Evolutionary conservation across 2,329 filamentous ascomycete species (phyloP), one percentile per base, ranked within the genome.

Genomic region (Fusarium paranaense): DNA sequence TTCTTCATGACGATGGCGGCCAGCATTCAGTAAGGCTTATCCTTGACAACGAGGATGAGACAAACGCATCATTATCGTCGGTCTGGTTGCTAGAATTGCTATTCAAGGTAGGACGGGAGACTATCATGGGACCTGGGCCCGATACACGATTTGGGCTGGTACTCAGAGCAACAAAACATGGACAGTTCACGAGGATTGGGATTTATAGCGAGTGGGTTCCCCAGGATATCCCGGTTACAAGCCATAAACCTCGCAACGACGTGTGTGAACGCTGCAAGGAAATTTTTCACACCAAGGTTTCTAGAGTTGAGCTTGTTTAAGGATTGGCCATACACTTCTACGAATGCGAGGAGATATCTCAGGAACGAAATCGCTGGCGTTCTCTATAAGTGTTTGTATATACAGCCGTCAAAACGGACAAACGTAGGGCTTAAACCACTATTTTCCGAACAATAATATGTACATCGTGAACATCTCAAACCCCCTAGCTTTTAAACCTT

Each of bases 361-460:
- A 14, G 2, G 27, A 54, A 27, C 47, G 18, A 54, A 54, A 20
- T 54, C 47, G 47, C 25, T 52, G 16, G 47, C 47, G 47, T 13
- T 52, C 45, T 30, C 22, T 47, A 47, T 52, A n/a, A 33, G 14
- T 54, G 47, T 54, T 32, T 54, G 25, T 54, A 33, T 54, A 54
- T 54, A 54, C 11, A 54, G 18, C 47, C 47, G 47, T 54, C 47
- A 54, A 54, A 54, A 54, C 47, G 47, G 47, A 54, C 47, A 54
- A 54, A 54, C 47, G 10, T 30, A 52, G 25, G 11, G 27, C 6
- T 33, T 16, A 54, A 52, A 54, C 47, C 11, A 14, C 18, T 14
- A 20, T 33, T 32, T 33, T 32, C 18, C 11, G 47, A 54, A 30
- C 45, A 50, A 54, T 54, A 54, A 32, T 54, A 30, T 54, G 25